Conservation (phyloP, 305 asterid genomes). For the Fraxinus floribunda region DNA sequence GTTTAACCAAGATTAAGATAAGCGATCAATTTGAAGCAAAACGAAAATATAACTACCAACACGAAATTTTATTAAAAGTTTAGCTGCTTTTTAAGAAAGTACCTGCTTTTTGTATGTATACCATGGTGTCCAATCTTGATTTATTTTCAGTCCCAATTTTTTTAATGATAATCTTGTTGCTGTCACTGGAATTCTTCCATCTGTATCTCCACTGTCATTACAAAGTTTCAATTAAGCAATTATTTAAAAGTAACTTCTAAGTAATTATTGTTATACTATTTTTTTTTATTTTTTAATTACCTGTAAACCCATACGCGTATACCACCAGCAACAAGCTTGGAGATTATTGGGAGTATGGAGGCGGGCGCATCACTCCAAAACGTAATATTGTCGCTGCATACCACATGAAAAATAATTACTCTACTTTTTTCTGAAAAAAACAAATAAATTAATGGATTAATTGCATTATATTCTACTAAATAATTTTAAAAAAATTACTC, state of each 20-base stretch:
- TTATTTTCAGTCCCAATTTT: constrained; percentile 57
- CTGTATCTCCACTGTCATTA: constrained; percentile 63
- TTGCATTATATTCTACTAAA: no score
- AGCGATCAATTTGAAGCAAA: neutral
- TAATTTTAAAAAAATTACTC: no score
- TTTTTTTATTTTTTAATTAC: constrained; percentile 14
- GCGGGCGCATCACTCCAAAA: constrained; percentile 54
- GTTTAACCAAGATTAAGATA: neutral
- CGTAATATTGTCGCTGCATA: constrained; percentile 47
- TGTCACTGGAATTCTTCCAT: constrained; percentile 86
- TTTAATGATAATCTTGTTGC: constrained; percentile 61
- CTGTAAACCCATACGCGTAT: constrained; percentile 43
- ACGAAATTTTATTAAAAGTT: neutral
- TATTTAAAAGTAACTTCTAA: neutral
- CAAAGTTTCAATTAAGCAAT: neutral
- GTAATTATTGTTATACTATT: neutral
- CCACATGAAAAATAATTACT: neutral
- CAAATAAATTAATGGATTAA: neutral
- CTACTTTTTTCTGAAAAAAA: neutral
- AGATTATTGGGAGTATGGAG: constrained; percentile 59
- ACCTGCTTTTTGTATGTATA: constrained; percentile 75
- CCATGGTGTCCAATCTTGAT: constrained; percentile 82
- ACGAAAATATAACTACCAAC: neutral
- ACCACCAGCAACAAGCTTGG: constrained; percentile 42
- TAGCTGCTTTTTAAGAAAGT: neutral